A percentile compares a stretch with the other conserved stretches of the same genome.
These are phyloP conservation scores for Leccinum rimulosum DNA, from an alignment of 768 basidiomycete species.

Conservation along the genomic window DNA sequence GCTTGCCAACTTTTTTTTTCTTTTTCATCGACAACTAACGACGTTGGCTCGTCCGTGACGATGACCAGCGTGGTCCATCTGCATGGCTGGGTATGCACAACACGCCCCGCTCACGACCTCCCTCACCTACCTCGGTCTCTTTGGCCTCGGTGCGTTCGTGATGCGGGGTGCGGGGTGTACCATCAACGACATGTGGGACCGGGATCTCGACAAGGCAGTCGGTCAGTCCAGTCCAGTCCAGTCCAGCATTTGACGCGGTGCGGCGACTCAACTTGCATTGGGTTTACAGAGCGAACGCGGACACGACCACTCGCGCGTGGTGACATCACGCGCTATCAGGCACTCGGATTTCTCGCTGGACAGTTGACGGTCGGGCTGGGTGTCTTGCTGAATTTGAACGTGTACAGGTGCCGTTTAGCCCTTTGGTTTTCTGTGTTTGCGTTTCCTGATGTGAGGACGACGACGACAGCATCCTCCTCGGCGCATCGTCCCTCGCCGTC, in stretches of 20 bases:
- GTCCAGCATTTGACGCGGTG: neutral
- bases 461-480: slow-evolving; percentile 59
- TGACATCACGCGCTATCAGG: slow-evolving; percentile 72
- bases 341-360: slow-evolving; percentile 73
- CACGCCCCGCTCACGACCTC: slow-evolving; percentile 65
- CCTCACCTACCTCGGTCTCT: slow-evolving; percentile 74
- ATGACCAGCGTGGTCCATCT: slow-evolving; percentile 89
- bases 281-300: slow-evolving; percentile 70
- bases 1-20: neutral
- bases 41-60: neutral
- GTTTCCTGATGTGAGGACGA: neutral
- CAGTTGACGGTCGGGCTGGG: slow-evolving; percentile 83
- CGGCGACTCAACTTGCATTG: no score
- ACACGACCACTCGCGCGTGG: slow-evolving; percentile 85
- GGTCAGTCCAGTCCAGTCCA: slow-evolving; percentile 44
- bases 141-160: slow-evolving; percentile 85
- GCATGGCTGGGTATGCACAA: slow-evolving; percentile 88
- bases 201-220: slow-evolving; percentile 85
- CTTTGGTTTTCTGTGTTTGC: neutral
- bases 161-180: slow-evolving; percentile 99
- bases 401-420: slow-evolving; percentile 68
- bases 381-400: slow-evolving; percentile 87
- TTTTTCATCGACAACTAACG: neutral
- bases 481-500: slow-evolving; percentile 85
- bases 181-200: slow-evolving; percentile 99